Base-by-base conservation (phyloP, 768 basidiomycete species). In the Mycena metata region DNA sequence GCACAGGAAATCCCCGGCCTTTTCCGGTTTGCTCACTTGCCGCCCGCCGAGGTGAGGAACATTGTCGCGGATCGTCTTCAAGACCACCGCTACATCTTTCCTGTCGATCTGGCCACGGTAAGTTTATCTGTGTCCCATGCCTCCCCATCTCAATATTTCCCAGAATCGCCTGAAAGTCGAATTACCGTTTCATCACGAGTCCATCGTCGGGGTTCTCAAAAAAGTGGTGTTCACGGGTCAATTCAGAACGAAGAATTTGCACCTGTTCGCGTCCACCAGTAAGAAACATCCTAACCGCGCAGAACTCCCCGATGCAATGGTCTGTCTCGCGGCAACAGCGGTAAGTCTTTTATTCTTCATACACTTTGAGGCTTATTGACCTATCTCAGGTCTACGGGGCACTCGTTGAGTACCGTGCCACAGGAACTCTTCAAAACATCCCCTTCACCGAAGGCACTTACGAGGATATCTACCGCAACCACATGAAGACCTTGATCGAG, bases 51-150 rank as follows among this genome's bases (percentile, higher is more conserved):
- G 19, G 45, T 56, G 23, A 67, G 60, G 35, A 26, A 3, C 2
- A 51, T 51, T 2, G 46, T 67, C 8, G 66, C 55, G 30, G 52
- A 67, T 12, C 51, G 55, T 5, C 66, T 67, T n/a, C 47, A 67
- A 15, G 66, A 67, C 23, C 66, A 67, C 15, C 41, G 59, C 3
- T 67, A 67, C 33, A 67, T 67, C 5, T 67, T 60, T 16, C 52
- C 66, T 2, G 41, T 46, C 24, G 17, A 58, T 16, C 36, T 12
- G 7, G 5, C 41, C 10, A 21, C 41, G 39, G 55, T 56, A 36
- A 6, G 12, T 36, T 36, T 12, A 36, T 12, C 36, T 36, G 6
- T 12, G 36, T 36, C 12, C 6, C 12, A 7, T 12, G 36, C 7
- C 12, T 36, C 36, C 7, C 36, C 6, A 36, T 36, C 36, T 36